phyloP scores from a whole-genome alignment of 176 grass and related monocot species.

The Olyra latifolia region DNA sequence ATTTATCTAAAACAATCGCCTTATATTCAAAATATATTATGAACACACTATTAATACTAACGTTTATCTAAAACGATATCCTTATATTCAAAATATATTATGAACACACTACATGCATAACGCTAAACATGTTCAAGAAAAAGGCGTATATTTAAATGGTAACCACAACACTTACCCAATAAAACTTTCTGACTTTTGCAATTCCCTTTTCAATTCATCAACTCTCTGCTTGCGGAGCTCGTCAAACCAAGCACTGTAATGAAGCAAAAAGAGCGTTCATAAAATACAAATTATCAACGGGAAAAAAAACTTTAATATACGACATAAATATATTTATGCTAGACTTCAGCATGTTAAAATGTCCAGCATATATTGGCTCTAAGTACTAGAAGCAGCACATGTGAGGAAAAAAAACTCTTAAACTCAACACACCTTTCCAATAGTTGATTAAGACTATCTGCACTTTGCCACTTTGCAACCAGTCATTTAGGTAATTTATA shows the following conservation, averaged over 20 bases:
- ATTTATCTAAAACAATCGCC: background rate
- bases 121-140: background rate
- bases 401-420: background rate
- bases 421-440: background rate
- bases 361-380: background rate
- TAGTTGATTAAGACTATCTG: background rate
- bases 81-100: slow-evolving; percentile 8
- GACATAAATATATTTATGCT: slow-evolving; percentile 18
- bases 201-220: slow-evolving; percentile 69
- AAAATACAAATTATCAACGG: background rate
- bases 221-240: slow-evolving; percentile 87
- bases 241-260: slow-evolving; percentile 80
- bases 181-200: slow-evolving; percentile 75
- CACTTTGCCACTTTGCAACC: background rate
- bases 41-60: background rate
- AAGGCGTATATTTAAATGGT: background rate
- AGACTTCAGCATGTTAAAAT: background rate
- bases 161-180: slow-evolving; percentile 64
- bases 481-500: background rate
- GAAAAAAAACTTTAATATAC: background rate
- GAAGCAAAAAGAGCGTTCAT: slow-evolving; percentile 29
- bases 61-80: background rate
- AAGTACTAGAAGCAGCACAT: background rate
- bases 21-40: background rate
- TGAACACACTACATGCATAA: slow-evolving; percentile 16